Base-by-base conservation (phyloP, 495 filamentous ascomycete genomes). In the Podospora pseudocomata region DNA sequence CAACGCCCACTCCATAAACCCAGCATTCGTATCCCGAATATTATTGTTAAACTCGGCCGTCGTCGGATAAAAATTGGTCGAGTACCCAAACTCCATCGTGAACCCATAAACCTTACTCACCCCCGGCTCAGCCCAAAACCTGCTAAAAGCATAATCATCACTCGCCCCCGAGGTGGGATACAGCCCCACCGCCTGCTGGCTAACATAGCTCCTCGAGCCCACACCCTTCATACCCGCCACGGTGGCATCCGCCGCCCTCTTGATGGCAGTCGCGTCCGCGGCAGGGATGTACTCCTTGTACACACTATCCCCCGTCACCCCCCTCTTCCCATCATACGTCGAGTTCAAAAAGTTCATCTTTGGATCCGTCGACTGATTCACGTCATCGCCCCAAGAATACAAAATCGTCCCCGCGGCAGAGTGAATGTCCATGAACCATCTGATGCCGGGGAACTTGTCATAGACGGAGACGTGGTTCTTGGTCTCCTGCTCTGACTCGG, bases 341-440 rank as follows among this genome's bases (percentile, higher is more conserved):
- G 74, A 19, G 67, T 80, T 81, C 20, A 74, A 44, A 59, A 81
- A 79, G 58, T 79, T 83, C 76, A 73, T 72, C 57, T 66, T 65
- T 18, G 74, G 64, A 49, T 73, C 66, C 16, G 55, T 70, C 30
- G 68, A 63, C 71, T 81, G 79, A 69, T 76, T 74, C 5, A 73
- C 68, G 63, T 82, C 81, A 69, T 76, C 70, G 18, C 80, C 79
- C 80, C 80, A 83, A 67, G 61, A 68, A 70, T 82, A 81, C 0
- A 83, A 71, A 18, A 83, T 70, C 27, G 69, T 68, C 20, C 78
- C 78, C 32, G 76, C 75, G 56, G 72, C 74, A 4, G 80, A 81
- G 72, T 83, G 81, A 16, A 82, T 66, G 70, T 83, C 81, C 18
- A 82, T 69, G 69, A 79, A 80, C 80, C 80, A 82, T 15, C 76